These are phyloP conservation scores for Taiozyma onychis DNA, from an alignment of 1,139 yeast genomes.

Conservation along the genomic window DNA sequence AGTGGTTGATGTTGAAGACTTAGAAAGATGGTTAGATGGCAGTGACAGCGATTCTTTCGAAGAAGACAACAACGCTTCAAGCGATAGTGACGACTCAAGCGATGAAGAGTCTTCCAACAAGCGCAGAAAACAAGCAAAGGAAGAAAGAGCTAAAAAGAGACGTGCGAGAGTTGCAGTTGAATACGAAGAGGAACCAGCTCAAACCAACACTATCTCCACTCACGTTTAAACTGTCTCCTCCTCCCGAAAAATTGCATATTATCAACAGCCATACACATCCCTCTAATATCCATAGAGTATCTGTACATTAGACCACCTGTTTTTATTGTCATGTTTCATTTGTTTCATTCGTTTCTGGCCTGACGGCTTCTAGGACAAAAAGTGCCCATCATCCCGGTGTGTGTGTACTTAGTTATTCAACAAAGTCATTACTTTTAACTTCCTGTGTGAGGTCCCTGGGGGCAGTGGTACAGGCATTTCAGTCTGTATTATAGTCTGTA, in stretches of 20 bases:
- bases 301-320: background rate
- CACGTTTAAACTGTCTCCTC: background rate
- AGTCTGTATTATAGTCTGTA: background rate
- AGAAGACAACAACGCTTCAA: constrained; percentile 32
- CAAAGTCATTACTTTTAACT: background rate
- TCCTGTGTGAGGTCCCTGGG: background rate
- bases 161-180: constrained; percentile 80
- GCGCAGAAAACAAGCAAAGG: constrained; percentile 33
- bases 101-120: constrained; percentile 38
- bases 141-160: constrained; percentile 41
- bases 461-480: background rate
- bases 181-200: constrained; percentile 65
- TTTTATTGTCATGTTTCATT: background rate
- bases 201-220: constrained; percentile 14
- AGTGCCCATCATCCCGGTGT: background rate
- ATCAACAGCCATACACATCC: background rate
- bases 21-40: constrained; percentile 84
- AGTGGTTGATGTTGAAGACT: constrained; percentile 84
- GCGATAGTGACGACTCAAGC: constrained; percentile 30
- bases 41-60: constrained; percentile 44
- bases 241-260: background rate
- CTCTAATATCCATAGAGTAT: background rate
- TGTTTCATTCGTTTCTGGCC: background rate
- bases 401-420: background rate
- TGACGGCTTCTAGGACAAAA: background rate